Conservation (phyloP, 2,329 filamentous ascomycete species). For the Fusarium pseudocircinatum region DNA sequence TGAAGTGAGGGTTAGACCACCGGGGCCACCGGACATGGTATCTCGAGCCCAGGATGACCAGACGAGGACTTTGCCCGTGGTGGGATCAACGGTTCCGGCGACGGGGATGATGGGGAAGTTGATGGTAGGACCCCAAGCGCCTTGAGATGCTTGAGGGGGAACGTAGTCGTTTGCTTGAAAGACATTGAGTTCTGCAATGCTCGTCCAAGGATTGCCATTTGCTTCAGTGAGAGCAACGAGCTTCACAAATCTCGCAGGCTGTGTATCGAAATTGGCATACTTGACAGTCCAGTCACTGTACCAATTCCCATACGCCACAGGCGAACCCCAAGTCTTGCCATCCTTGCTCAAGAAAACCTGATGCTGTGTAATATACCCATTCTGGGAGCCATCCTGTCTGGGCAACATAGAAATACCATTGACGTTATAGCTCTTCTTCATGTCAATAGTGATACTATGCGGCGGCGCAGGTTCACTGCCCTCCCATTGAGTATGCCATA, state of each 20-base stretch:
- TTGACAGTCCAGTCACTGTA: slow-evolving; percentile 17
- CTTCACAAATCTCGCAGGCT: slow-evolving; percentile 4
- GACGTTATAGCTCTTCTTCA: slow-evolving; percentile 16
- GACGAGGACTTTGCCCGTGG: slow-evolving; percentile 10
- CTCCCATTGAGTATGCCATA: slow-evolving; percentile 28
- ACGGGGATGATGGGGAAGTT: slow-evolving; percentile 31
- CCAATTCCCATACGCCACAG: slow-evolving; percentile 29
- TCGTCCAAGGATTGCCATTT: slow-evolving; percentile 9
- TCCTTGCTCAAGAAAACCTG: slow-evolving; percentile 16
- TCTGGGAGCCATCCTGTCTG: slow-evolving; percentile 12
- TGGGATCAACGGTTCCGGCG: slow-evolving; percentile 18
- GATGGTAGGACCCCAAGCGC: slow-evolving; percentile 25
- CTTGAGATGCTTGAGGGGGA: not conserved
- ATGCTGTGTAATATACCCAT: slow-evolving; percentile 19
- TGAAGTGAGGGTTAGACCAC: slow-evolving; percentile 13
- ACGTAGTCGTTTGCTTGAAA: slow-evolving; percentile 12
- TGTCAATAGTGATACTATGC: slow-evolving; percentile 26
- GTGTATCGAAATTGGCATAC: slow-evolving; percentile 29
- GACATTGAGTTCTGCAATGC: slow-evolving; percentile 26
- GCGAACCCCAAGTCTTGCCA: slow-evolving; percentile 3
- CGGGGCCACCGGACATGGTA: slow-evolving; percentile 7
- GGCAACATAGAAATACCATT: slow-evolving; percentile 29
- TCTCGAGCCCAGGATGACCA: slow-evolving; percentile 27
- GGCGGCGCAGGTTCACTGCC: slow-evolving; percentile 7
- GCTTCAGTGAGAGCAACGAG: slow-evolving; percentile 13